Percentiles rank a stretch among this genome's conserved stretches.
Evolutionary conservation across 2,329 filamentous ascomycete genomes (phyloP).

Genomic region (Massarina eburnea): DNA sequence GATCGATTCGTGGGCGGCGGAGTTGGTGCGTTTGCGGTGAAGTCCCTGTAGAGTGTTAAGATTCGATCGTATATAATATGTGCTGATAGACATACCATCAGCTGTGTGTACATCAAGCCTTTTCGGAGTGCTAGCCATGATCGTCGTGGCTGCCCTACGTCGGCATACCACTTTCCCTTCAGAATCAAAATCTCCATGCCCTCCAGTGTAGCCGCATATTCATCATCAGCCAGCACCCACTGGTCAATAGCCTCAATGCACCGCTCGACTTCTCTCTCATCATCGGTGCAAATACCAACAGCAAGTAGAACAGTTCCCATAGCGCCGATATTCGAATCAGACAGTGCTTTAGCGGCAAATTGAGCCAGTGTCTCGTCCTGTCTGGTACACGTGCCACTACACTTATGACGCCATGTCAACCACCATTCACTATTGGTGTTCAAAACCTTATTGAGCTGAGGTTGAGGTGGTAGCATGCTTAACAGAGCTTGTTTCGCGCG

Average conservation of each 20-base stretch:
- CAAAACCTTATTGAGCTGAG: conserved; percentile 36
- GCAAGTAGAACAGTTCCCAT: conserved; percentile 40
- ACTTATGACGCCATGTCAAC: conserved; percentile 46
- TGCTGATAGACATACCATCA: conserved; percentile 46
- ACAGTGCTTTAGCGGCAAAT: conserved; percentile 50
- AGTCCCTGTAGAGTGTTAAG: conserved; percentile 36
- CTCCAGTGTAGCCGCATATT: conserved; percentile 53
- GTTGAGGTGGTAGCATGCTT: conserved; percentile 36
- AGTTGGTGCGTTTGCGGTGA: conserved; percentile 40
- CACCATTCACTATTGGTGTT: conserved; percentile 46
- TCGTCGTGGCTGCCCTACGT: conserved; percentile 57
- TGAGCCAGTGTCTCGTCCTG: conserved; percentile 39
- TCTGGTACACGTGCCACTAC: conserved; percentile 43
- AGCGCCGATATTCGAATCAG: conserved; percentile 44
- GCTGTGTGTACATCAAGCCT: conserved; percentile 55
- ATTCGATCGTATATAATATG: background rate
- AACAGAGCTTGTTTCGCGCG: conserved; percentile 40
- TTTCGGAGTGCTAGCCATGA: conserved; percentile 57
- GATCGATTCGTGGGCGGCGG: conserved; percentile 39
- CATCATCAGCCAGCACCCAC: conserved; percentile 53
- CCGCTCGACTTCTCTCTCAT: conserved; percentile 47
- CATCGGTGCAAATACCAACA: conserved; percentile 43
- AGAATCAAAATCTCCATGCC: conserved; percentile 57
- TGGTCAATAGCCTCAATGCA: conserved; percentile 52
- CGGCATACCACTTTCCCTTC: conserved; percentile 55